Conservation (phyloP, 495 filamentous ascomycete genomes). For the Penicillium argentinense region DNA sequence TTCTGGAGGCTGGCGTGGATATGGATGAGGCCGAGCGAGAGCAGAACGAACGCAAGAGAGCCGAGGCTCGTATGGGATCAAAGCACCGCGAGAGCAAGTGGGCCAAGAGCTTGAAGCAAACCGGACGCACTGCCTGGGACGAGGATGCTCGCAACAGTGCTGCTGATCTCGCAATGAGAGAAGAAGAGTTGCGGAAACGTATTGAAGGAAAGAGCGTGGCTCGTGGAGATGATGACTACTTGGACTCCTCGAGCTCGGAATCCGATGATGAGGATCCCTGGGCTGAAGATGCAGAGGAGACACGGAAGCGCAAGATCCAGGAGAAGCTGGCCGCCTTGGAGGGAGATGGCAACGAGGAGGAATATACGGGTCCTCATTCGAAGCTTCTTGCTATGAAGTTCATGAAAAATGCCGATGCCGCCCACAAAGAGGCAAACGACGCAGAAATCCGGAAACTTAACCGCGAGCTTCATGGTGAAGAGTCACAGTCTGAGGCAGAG, state of each 20-base stretch:
- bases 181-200: conserved; percentile 80
- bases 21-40: conserved; percentile 77
- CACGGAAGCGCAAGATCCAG: conserved; percentile 50
- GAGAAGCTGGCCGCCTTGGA: conserved; percentile 61
- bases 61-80: conserved; percentile 84
- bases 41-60: conserved; percentile 72
- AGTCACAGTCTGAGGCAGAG: conserved; percentile 55
- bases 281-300: conserved; percentile 55
- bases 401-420: conserved; percentile 85
- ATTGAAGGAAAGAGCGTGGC: conserved; percentile 73
- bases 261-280: conserved; percentile 58
- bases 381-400: conserved; percentile 78
- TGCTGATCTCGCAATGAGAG: conserved; percentile 76
- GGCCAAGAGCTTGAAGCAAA: conserved; percentile 85
- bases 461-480: conserved; percentile 64
- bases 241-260: conserved; percentile 51
- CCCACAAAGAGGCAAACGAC: conserved; percentile 75
- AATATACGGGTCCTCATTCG: conserved; percentile 41
- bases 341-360: conserved; percentile 32
- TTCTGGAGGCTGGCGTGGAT: conserved; percentile 66
- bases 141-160: conserved; percentile 76
- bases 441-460: conserved; percentile 73
- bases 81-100: conserved; percentile 91
- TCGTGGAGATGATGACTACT: conserved; percentile 48
- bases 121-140: conserved; percentile 77